Conservation (phyloP, 2,329 filamentous ascomycete genomes). For the Mycosphaerelloides madeirae region DNA sequence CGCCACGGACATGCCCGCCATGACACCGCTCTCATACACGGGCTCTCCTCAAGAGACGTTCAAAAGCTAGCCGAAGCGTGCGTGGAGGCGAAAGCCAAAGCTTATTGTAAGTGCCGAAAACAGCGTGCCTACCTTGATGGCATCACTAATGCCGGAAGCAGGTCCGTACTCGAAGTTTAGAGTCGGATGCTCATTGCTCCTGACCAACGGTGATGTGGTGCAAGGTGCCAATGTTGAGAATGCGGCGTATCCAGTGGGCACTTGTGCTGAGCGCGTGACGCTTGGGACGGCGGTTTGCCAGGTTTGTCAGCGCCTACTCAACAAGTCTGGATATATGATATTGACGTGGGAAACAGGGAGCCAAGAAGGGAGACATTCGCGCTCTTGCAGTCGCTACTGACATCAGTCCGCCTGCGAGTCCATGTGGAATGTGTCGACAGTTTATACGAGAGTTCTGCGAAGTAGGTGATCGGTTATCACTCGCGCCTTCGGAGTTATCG, state of each 20-base stretch:
- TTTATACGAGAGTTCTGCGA: conserved; percentile 55
- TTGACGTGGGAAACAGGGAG: conserved; percentile 21
- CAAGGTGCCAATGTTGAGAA: conserved; percentile 88
- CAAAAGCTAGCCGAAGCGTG: conserved; percentile 58
- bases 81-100: conserved; percentile 66
- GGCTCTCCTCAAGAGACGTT: conserved; percentile 61
- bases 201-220: conserved; percentile 47
- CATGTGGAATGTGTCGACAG: conserved; percentile 95
- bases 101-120: conserved; percentile 64
- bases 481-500: neutral
- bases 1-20: conserved; percentile 34
- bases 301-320: conserved; percentile 21
- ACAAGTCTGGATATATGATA: neutral
- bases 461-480: conserved; percentile 17
- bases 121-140: neutral
- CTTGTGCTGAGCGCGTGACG: conserved; percentile 89
- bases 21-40: conserved; percentile 42
- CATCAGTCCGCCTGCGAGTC: conserved; percentile 46
- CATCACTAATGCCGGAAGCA: conserved; percentile 24
- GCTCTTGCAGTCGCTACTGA: conserved; percentile 85
- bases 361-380: conserved; percentile 54
- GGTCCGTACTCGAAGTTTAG: conserved; percentile 86
- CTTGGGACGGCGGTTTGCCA: conserved; percentile 70
- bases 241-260: conserved; percentile 87
- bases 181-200: conserved; percentile 77